Evolutionary conservation across 352 stramenopile species (phyloP), one percentile per base, ranked within the genome.

Genomic region (Phytophthora crassamura): DNA sequence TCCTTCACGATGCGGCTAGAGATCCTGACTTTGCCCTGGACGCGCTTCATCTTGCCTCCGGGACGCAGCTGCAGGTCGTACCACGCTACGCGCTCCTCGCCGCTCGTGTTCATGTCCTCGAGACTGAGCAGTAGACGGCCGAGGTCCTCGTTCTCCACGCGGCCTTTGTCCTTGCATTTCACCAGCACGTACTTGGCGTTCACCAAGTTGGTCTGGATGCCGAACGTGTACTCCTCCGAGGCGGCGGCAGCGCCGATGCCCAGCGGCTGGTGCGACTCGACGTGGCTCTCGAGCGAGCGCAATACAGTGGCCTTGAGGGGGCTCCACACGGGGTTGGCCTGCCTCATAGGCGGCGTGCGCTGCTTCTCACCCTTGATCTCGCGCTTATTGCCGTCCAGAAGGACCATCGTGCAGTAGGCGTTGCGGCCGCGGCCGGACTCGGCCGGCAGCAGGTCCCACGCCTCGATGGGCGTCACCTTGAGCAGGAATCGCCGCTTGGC

Each of bases 321-420:
- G 61, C 85, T 94, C 88, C 88, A 95, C 5, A 95, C 82, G 3
- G 88, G 88, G 45, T 84, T 85, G 6, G 65, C 20, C 36, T 88
- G 71, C 0, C 80, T 72, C 59, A 94, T 52, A 5, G 82, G 72
- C 1, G 88, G 88, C 48, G 88, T 95, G 49, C 88, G 85, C 64
- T 93, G 85, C 67, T 95, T 95, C 72, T 95, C 88, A 48, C 88
- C 88, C 59, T 91, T 91, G 62, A 95, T 94, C 66, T 95, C 88
- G 9, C 79, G 81, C 74, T 91, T 91, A 48, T 95, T 80, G 30
- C 79, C 84, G 70, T 95, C 87, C 52, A 95, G 57, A 32, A 95
- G 71, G 67, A 95, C 87, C 18, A 95, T 54, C 15, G 88, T 95
- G 51, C 88, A 95, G 75, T 87, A 95, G 7, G 87, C 72, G 40